Percentiles rank a stretch among this genome's conserved stretches.
These are phyloP conservation scores for Thyridium curvatum DNA, from an alignment of 2,329 filamentous ascomycete genomes.

Conservation along the genomic window DNA sequence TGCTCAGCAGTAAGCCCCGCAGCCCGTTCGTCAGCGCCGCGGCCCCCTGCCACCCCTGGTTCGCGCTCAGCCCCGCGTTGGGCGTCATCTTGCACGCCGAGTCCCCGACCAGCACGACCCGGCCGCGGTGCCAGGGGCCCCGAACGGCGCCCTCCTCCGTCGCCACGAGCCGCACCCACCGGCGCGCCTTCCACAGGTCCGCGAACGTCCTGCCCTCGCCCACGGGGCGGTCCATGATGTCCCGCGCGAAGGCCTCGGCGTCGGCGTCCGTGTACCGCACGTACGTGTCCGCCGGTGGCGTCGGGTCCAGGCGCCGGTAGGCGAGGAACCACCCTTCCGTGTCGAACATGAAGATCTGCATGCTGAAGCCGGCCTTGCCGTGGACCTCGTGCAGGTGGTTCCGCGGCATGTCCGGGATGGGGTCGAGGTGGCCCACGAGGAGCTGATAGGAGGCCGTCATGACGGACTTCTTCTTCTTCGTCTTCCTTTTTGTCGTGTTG, in stretches of 20 bases:
- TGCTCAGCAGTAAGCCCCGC: background rate
- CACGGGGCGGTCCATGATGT: constrained; percentile 2
- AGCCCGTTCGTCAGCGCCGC: constrained; percentile 8
- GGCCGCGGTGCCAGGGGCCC: background rate
- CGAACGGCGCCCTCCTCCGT: constrained; percentile 4
- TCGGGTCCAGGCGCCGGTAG: constrained; percentile 3
- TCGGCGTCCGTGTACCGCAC: constrained; percentile 4
- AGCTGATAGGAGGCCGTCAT: constrained; percentile 10
- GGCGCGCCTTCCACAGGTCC: constrained; percentile 4
- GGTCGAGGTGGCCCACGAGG: constrained; percentile 7
- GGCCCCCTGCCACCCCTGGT: constrained; percentile 4
- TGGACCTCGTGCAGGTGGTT: constrained; percentile 4
- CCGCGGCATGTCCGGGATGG: constrained; percentile 1
- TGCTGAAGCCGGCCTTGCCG: background rate
- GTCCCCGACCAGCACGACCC: constrained; percentile 6
- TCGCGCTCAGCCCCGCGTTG: constrained; percentile 5
- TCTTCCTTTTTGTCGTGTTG: constrained; percentile 1
- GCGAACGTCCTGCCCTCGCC: constrained; percentile 1
- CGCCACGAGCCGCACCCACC: constrained; percentile 2
- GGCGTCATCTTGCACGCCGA: constrained; percentile 8
- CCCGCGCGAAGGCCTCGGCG: constrained; percentile 1
- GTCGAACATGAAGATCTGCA: constrained; percentile 3
- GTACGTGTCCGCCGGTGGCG: background rate
- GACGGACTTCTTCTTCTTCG: constrained; percentile 3
- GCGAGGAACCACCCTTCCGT: constrained; percentile 6